Percentiles rank a stretch among this genome's conserved stretches.
Evolutionary conservation across 2,329 filamentous ascomycete genomes (phyloP).

Genomic region (Trichoderma koningiopsis): DNA sequence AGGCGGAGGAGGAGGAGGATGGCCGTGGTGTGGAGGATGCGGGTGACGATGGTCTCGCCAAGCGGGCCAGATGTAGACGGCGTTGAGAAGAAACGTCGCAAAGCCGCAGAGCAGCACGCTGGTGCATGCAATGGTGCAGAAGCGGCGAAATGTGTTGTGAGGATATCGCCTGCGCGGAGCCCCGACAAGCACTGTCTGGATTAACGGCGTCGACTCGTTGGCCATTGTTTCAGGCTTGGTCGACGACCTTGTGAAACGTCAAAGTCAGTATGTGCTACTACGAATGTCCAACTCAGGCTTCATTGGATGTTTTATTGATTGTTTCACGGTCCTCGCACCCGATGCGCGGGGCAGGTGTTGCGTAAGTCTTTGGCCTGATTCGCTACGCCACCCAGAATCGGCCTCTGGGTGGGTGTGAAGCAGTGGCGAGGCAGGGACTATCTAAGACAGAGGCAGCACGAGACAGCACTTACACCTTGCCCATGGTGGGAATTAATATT

Average conservation of each 20-base stretch:
- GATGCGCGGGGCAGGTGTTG: conserved; percentile 19
- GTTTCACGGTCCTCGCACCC: neutral
- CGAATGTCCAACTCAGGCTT: neutral
- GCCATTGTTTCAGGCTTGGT: conserved; percentile 39
- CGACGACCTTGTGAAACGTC: conserved; percentile 24
- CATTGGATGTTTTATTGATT: neutral
- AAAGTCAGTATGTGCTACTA: neutral
- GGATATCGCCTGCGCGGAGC: conserved; percentile 57
- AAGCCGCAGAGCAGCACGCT: conserved; percentile 57
- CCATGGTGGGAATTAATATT: conserved; percentile 14
- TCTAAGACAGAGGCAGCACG: conserved; percentile 6
- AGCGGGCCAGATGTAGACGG: conserved; percentile 46
- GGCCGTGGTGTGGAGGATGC: conserved; percentile 32
- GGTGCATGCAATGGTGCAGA: conserved; percentile 64
- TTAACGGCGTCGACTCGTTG: conserved; percentile 65
- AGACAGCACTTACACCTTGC: conserved; percentile 25
- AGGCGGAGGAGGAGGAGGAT: too few relatives aligned
- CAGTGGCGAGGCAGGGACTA: conserved; percentile 13
- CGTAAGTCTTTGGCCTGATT: conserved; percentile 13
- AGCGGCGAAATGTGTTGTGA: conserved; percentile 63
- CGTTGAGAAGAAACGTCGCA: conserved; percentile 51
- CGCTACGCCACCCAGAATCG: conserved; percentile 13
- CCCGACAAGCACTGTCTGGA: conserved; percentile 62
- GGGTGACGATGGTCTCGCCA: conserved; percentile 32
- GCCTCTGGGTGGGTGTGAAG: neutral